Base-by-base conservation (phyloP, 345 rosid species). In the Gossypium sturtianum region DNA sequence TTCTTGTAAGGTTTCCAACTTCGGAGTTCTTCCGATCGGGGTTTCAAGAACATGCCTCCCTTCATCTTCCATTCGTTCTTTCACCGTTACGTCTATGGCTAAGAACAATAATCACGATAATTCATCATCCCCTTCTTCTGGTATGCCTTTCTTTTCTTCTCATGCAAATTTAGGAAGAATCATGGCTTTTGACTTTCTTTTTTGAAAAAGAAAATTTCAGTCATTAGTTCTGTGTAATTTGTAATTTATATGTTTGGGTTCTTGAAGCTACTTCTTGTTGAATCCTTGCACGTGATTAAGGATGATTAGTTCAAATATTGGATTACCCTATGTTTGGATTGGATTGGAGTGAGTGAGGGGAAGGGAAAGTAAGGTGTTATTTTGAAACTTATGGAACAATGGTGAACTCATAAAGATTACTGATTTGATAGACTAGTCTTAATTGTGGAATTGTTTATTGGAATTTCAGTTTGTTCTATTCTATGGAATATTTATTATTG, bases 41-140 rank as follows among this genome's bases (percentile, higher is more conserved):
- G 77, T 78, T 66, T 79, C 72, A n/a, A 81, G 83, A 23, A 80
- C 78, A 23, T 75, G 80, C 66, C 12, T 85, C 19, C 75, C 83
- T 19, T 67, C 78, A 71, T 76, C 73, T 78, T 66, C 71, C 53
- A 66, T 25, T 71, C 88, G 74, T 77, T 80, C 87, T 4, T 72
- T 83, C 45, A 69, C 80, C 52, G 81, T 90, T 15, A 79, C 73
- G 79, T 86, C 90, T 44, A 83, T 88, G 56, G 87, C 92, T 15
- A 90, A 88, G 85, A 90, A 87, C 86, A 90, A 87, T 77, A 79
- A 81, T 73, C 66, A 25, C 71, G 82, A 76, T 45, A 75, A 82
- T 74, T 80, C 84, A 57, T 79, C 83, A 73, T 57, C 87, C 45
- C 72, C 84, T 70, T 52, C 87, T 52, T 76, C 83, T 66, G 91